These are phyloP conservation scores for Diatrype stigma DNA, from an alignment of 2,329 filamentous ascomycete species.

Conservation along the genomic window DNA sequence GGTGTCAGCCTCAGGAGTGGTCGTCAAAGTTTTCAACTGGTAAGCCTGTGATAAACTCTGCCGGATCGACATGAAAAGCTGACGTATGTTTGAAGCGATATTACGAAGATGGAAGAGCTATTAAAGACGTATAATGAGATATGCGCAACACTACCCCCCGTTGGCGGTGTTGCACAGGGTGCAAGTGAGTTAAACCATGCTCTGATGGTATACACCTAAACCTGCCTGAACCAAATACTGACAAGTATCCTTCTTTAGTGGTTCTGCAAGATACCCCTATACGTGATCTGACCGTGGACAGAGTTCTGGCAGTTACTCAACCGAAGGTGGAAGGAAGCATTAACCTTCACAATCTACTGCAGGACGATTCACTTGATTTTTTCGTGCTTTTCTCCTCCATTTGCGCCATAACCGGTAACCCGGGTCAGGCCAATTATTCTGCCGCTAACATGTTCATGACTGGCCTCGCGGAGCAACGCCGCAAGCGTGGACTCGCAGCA, in stretches of 20 bases:
- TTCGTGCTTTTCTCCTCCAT: slow-evolving; percentile 25
- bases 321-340: slow-evolving; percentile 21
- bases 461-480: slow-evolving; percentile 25
- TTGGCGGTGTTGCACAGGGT: slow-evolving; percentile 27
- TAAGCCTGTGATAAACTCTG: too few relatives aligned
- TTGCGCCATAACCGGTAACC: slow-evolving; percentile 13
- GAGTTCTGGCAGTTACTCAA: slow-evolving; percentile 10
- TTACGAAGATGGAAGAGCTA: too few relatives aligned
- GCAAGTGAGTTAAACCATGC: too few relatives aligned
- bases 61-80: too few relatives aligned
- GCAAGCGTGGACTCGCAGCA: slow-evolving; percentile 27
- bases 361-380: slow-evolving; percentile 16
- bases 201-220: too few relatives aligned
- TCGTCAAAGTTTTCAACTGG: too few relatives aligned
- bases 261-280: slow-evolving; percentile 20
- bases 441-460: slow-evolving; percentile 36
- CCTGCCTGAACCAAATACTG: too few relatives aligned
- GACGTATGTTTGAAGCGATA: too few relatives aligned
- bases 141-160: slow-evolving; percentile 2
- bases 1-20: too few relatives aligned
- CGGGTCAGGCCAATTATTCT: slow-evolving; percentile 35
- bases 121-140: background rate
- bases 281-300: slow-evolving; percentile 10
- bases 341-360: slow-evolving; percentile 16
- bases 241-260: too few relatives aligned